A percentile compares a stretch with the other conserved stretches of the same genome.
Evolutionary conservation across 176 grass and related monocot species (phyloP).

Genomic region (Areca catechu): DNA sequence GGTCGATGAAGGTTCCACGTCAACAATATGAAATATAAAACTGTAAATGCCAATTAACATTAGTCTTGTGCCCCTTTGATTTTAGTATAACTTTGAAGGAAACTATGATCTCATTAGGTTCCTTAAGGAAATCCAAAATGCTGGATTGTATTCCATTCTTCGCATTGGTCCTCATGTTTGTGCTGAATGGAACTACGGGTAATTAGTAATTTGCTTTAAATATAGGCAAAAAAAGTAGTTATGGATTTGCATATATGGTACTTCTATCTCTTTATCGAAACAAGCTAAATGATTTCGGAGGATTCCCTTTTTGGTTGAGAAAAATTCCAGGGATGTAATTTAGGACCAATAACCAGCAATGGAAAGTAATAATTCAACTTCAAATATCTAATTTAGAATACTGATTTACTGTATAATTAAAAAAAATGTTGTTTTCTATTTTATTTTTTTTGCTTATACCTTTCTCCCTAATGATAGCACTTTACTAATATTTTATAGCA

Average conservation of each 20-base stretch:
- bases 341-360: slow-evolving; percentile 46
- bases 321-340: slow-evolving; percentile 42
- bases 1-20: no score
- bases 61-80: no score
- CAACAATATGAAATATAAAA: no score
- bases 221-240: no score
- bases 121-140: slow-evolving; percentile 45
- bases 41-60: no score
- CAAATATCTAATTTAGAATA: no score
- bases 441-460: no score
- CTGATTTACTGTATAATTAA: no score
- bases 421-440: no score
- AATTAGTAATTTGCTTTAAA: neutral
- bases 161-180: slow-evolving; percentile 46
- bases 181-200: slow-evolving; percentile 51
- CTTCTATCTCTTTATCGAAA: neutral
- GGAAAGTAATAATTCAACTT: slow-evolving; percentile 33
- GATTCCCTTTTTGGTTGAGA: slow-evolving; percentile 44
- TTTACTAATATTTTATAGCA: no score
- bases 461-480: no score
- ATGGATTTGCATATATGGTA: neutral
- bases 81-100: slow-evolving; percentile 51
- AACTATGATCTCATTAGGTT: slow-evolving; percentile 45
- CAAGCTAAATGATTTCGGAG: slow-evolving; percentile 9
- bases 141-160: slow-evolving; percentile 33